Evolutionary conservation across 2,329 filamentous ascomycete species (phyloP), one percentile per base, ranked within the genome.

Genomic region (Colletotrichum tanaceti): DNA sequence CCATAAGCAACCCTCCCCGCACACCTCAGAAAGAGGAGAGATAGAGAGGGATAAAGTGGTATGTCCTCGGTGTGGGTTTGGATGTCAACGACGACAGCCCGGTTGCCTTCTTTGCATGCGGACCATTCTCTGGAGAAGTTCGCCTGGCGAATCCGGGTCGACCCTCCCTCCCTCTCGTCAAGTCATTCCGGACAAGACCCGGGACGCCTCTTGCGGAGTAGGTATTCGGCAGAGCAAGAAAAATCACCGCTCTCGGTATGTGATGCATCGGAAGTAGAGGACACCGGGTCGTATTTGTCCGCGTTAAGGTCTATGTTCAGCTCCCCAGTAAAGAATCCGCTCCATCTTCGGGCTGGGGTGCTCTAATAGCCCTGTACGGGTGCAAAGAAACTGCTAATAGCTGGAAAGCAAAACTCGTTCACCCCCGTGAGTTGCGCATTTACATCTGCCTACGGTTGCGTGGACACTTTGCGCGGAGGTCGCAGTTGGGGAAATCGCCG

Each of bases 41-140:
- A 32, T 5, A 32, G 28, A 32, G 28, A 10, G 28, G 14, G 7
- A 59, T 18, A 53, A 65, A 65, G 44, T 52, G 64, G 62, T 35
- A 18, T 39, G 11, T 41, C 55, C 50, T 65, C 65, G 65, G 65
- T 65, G 62, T 65, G 38, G 38, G 16, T 39, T 10, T 55, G 22
- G 20, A 20, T 39, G 24, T 46, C 35, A 9, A 65, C 39, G 50
- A n/a, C 22, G 13, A 58, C 43, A 46, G 35, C 43, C 18, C n/a
- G 41, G 65, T 57, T 60, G 65, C 65, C 65, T 68, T 28, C 24
- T 64, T 50, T 24, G 43, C 18, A 28, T 22, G 62, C 65, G 55
- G 28, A 65, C 62, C 55, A 35, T 68, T 49, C 7, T 41, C 13
- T 53, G 5, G 28, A 18, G 35, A 38, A 18, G 28, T 58, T 52